phyloP scores from a whole-genome alignment of 2,329 filamentous ascomycete genomes.

The Aureobasidium vineae region DNA sequence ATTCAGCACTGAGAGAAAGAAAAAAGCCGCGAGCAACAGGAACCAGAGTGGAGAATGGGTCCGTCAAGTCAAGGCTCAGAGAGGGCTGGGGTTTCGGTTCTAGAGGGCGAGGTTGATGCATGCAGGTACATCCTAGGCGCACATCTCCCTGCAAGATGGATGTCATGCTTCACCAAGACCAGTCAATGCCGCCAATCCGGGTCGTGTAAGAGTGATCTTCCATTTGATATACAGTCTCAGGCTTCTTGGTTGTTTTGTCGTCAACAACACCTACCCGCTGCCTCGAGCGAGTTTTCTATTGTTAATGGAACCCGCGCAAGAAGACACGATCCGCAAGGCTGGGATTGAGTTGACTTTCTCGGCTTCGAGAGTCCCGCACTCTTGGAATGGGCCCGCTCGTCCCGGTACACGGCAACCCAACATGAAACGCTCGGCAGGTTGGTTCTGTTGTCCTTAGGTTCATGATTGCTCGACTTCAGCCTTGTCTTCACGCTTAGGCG shows the following conservation, averaged over 20 bases:
- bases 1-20: conserved; percentile 6
- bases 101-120: conserved; percentile 26
- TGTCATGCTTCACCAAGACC: conserved; percentile 24
- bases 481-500: conserved; percentile 4
- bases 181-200: conserved; percentile 12
- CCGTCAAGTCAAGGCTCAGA: conserved; percentile 21
- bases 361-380: conserved; percentile 11
- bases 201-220: background rate
- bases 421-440: conserved; percentile 22
- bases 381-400: conserved; percentile 10
- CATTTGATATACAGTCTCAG: background rate
- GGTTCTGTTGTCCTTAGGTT: conserved; percentile 6
- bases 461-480: conserved; percentile 4
- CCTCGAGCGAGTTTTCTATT: background rate
- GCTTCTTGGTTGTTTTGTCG: background rate
- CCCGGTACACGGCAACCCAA: conserved; percentile 24
- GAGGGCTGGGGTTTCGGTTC: conserved; percentile 24
- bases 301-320: background rate
- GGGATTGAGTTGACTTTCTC: conserved; percentile 23
- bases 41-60: conserved; percentile 23
- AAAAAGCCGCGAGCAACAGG: conserved; percentile 22
- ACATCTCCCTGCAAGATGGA: conserved; percentile 25
- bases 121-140: conserved; percentile 23
- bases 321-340: conserved; percentile 4
- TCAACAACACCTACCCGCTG: background rate